phyloP scores from a whole-genome alignment of 129 eudicot genomes.

The Helianthus annuus region HanXRQr2.0-SUNRISE NC_035446.2:136242887-136243386 shows the following conservation, averaged over 20 bases:
- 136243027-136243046: constrained; percentile 45
- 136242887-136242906: background rate
- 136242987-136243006: constrained; percentile 11
- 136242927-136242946: constrained; percentile 5
- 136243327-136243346: no score
- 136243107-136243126: constrained; percentile 36
- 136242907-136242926: constrained; percentile 6
- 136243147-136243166: constrained; percentile 35
- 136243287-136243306: constrained; percentile 21
- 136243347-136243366: background rate
- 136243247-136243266: constrained; percentile 27
- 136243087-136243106: constrained; percentile 40
- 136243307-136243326: background rate
- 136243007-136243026: constrained; percentile 6
- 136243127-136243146: constrained; percentile 40
- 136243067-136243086: constrained; percentile 35
- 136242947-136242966: constrained; percentile 25
- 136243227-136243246: constrained; percentile 37
- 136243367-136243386: background rate
- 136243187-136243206: constrained; percentile 43
- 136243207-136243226: constrained; percentile 36
- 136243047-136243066: constrained; percentile 28
- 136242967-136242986: constrained; percentile 1
- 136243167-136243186: constrained; percentile 44
- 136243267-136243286: constrained; percentile 26